Evolutionary conservation across 257 asterid genomes (phyloP).

Genomic region (Solanum gracilifrons): DNA sequence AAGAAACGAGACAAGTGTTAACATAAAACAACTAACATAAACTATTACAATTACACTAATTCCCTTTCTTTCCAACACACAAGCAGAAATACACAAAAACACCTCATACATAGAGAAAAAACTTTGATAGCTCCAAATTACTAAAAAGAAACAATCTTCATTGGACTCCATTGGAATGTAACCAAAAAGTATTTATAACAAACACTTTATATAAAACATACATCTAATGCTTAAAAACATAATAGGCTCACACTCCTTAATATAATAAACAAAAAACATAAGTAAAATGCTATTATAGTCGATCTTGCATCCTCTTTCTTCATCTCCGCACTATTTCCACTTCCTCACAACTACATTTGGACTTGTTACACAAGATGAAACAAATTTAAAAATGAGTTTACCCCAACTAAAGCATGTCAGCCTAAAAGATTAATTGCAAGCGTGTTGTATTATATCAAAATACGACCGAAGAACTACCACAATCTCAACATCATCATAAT

Average conservation of each 20-base stretch:
- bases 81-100: too few relatives aligned
- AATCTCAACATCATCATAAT: background rate
- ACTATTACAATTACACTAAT: background rate
- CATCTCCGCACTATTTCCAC: background rate
- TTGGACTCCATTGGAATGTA: background rate
- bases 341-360: background rate
- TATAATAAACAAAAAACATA: background rate
- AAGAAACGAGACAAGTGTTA: background rate
- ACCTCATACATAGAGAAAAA: background rate
- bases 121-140: background rate
- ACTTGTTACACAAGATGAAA: background rate
- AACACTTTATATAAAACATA: background rate
- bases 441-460: background rate
- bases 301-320: background rate
- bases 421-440: too few relatives aligned
- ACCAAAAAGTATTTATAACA: background rate
- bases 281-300: background rate
- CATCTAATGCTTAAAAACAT: background rate
- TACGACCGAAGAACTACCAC: background rate
- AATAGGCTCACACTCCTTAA: background rate
- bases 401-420: too few relatives aligned
- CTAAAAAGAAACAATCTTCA: background rate
- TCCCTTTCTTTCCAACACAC: background rate
- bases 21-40: background rate
- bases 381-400: too few relatives aligned